Base-by-base conservation (phyloP, 2,329 filamentous ascomycete species). In the Cadophora malorum region DNA sequence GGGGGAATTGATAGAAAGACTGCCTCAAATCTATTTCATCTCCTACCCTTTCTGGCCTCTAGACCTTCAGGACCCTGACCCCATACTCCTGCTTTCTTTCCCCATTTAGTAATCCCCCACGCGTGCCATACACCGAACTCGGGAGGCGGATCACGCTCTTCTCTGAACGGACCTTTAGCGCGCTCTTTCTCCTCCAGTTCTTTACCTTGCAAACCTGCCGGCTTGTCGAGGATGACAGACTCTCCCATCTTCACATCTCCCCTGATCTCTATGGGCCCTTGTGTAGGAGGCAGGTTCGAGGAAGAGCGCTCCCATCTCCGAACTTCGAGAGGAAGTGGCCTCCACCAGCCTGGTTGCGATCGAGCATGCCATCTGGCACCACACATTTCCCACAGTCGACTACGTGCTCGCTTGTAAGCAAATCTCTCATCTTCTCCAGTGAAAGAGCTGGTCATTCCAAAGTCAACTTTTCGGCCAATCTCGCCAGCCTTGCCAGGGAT, bases 361-460 rank as follows among this genome's bases (percentile, higher is more conserved):
- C 91, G 80, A 2, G 84, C 83, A 81, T 93, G 92, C 92, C 92
- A 95, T 69, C 85, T 82, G 47, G 82, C 83, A 21, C 91, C 88
- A 78, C 91, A 95, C 76, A 96, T 88, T 79, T 96, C 91, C 92
- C 91, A 96, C 3, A 96, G 80, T n/a, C 92, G 82, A 71, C 90
- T 92, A 53, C 88, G 84, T 1, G 92, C 92, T 28, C 92, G 84
- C 78, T 92, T 92, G 73, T 93, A 94, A 0, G 92, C 92, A 76
- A 96, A 96, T 14, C 88, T 83, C 78, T 95, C 92, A 77, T 95
- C 92, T 76, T 94, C 91, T 14, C 92, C 92, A 0, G 90, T 94
- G 74, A 95, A 91, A 0, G 86, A 88, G 12, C 84, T 81, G 0
- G 89, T 85, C 70, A 90, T 88, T 61, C 83, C 86, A 75, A 95